These are phyloP conservation scores for Sungouiozyma intestinalis DNA, from an alignment of 805 yeast genomes.

Conservation along the genomic window DNA sequence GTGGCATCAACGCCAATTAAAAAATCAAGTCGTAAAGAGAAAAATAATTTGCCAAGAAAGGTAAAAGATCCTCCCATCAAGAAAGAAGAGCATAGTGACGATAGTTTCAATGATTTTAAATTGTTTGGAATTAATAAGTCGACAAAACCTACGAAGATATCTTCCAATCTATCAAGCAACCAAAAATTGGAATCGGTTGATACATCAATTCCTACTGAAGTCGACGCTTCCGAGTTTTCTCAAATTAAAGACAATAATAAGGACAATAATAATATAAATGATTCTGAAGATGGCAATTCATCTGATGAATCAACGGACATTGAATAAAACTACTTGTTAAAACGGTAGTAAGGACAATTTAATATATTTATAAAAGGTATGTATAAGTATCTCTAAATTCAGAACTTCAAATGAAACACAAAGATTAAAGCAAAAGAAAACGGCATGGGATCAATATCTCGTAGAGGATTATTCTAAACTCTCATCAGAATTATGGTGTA, in stretches of 20 bases:
- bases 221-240: too few species aligned
- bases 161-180: neutral
- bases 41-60: neutral
- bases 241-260: too few species aligned
- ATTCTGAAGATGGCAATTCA: neutral
- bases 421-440: too few species aligned
- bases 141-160: neutral
- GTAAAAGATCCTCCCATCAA: neutral
- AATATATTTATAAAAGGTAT: too few species aligned
- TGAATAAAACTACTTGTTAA: neutral
- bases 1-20: neutral
- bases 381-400: neutral
- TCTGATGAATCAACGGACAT: neutral
- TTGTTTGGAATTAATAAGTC: conserved; percentile 15
- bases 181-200: neutral
- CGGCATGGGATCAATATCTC: too few species aligned
- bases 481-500: neutral
- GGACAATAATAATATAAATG: neutral
- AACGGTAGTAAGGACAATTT: neutral
- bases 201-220: too few species aligned
- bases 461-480: too few species aligned
- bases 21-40: neutral
- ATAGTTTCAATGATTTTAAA: conserved; percentile 13
- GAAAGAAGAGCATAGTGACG: conserved; percentile 3
- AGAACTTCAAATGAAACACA: neutral